Evolutionary conservation across 164 flowering plant genomes (phyloP), one percentile per base, ranked within the genome.

Genomic region (Piper betle): DNA sequence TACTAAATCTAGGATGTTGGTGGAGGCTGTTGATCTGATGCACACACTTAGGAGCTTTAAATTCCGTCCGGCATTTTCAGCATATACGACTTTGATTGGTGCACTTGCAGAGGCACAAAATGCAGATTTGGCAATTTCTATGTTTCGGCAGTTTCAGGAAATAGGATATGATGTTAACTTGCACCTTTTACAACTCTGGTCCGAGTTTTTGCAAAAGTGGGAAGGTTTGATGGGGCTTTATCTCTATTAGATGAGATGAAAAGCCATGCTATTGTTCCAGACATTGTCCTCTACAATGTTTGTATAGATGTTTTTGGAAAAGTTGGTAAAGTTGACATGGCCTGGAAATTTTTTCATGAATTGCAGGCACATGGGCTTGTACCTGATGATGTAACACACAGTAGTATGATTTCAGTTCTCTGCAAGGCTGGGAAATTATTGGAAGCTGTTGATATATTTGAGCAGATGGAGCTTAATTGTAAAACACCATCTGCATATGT

Each of bases 331-430:
- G 88, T 89, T 60, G 96, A 92, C 68, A 87, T 89, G 87, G 96
- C 93, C 33, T 89, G 98, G 96, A 92, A 92, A 67, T 92, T 92
- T 74, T 92, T 92, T 66, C 89, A 92, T 68, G 96, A 92, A 77
- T 82, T 92, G 84, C 80, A 79, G 66, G 68, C 88, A 18, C 77
- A 77, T 58, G 89, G 87, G 39, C 56, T 89, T 57, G 52, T 63
- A 68, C 96, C 96, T 50, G 96, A 92, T 77, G 96, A 92, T 64
- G 96, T 92, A 41, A 87, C 98, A 7, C 87, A 85, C 71, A 85
- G 93, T 19, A 92, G 89, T 82, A 84, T 92, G 96, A 87, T 92
- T 17, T 83, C 89, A 53, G 91, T 92, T 71, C 84, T 92, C 25
- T 92, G 88, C 71, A 87, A 78, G 71, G 89, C 85, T 54, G 75